Evolutionary conservation across 257 asterid genomes (phyloP), one percentile per base, ranked within the genome.

Genomic region (Vinca minor): DNA sequence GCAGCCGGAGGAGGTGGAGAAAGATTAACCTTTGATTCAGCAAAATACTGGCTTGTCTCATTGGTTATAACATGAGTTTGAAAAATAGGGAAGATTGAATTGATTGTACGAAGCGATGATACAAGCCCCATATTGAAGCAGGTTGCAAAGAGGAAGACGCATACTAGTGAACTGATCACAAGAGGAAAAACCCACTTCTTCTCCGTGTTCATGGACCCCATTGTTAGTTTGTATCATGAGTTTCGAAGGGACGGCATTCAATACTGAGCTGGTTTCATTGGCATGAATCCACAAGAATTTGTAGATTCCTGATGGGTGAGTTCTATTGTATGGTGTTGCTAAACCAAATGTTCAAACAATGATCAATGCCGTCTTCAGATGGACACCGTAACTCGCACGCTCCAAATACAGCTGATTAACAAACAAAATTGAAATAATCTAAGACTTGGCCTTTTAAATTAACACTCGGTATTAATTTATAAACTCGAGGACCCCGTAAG

Each of bases 111-210:
- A 47, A 81, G 52, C 1, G 96, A 85, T 69, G 91, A 79, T 35
- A 85, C 67, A 34, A 86, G 77, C 52, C 85, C 88, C 87, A 91
- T 73, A 44, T 82, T 83, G 83, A 88, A 81, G 67, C 79, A 81
- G 74, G 91, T 83, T 18, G 86, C 94, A 20, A 91, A 63, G 26
- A 91, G 81, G 73, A 91, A 76, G 47, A 84, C 53, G 69, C 77
- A 84, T 31, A 83, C 71, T 54, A 91, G 47, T 13, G 90, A 82
- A 71, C 78, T 80, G 73, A 91, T 54, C 54, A 81, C 88, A 44
- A 91, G 79, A 68, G 95, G 84, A 78, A 91, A 82, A 57, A 80
- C 64, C 96, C 96, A 91, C 69, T 69, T 91, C 80, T 76, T 91
- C 84, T 88, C 96, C 70, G 80, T 32, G 62, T 69, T 80, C 71